Base-by-base conservation (phyloP, 495 filamentous ascomycete species). In the Filosporella fistucella region DNA sequence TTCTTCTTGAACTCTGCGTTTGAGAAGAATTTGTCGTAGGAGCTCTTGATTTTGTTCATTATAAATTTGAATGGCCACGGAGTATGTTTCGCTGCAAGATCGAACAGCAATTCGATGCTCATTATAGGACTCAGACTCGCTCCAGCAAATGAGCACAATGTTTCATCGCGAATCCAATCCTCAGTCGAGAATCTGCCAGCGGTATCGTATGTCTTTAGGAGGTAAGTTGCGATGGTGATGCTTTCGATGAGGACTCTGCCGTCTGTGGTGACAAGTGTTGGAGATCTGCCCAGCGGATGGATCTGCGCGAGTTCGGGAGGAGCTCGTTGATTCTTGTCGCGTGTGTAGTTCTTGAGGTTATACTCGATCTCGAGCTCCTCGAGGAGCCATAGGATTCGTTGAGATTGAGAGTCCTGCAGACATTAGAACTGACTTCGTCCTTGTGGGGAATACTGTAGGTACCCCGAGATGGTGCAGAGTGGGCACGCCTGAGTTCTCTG, bases 341-440 rank as follows among this genome's bases (percentile, higher is more conserved):
- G 84, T 47, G 82, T 76, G 75, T 80, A 91, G 41, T 74, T 72
- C 52, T 88, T 78, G 45, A 95, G 64, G 39, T 86, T 76, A 67
- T 91, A 95, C 38, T 78, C 66, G 24, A 95, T 45, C 14, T 75
- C 66, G 43, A 91, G 80, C 52, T 93, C 89, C 64, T 93, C 87
- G 43, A 95, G 77, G 33, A 96, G 80, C 88, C 87, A 94, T 26
- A 90, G 70, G 49, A 95, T 85, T 39, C 87, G 80, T 53, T 95
- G 88, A 42, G 85, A 78, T 52, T 90, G 87, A 32, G 86, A 88
- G 37, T 80, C 61, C 52, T 88, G 72, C 37, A 86, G 80, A 80
- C 16, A 34, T 21, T 7, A 52, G 16, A 17, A n/a, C n/a, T n/a
- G n/a, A n/a, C n/a, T n/a, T n/a, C n/a, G n/a, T n/a, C n/a, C n/a